Conservation (phyloP, 208 protist genomes). For the Crithidia mellificae region DNA sequence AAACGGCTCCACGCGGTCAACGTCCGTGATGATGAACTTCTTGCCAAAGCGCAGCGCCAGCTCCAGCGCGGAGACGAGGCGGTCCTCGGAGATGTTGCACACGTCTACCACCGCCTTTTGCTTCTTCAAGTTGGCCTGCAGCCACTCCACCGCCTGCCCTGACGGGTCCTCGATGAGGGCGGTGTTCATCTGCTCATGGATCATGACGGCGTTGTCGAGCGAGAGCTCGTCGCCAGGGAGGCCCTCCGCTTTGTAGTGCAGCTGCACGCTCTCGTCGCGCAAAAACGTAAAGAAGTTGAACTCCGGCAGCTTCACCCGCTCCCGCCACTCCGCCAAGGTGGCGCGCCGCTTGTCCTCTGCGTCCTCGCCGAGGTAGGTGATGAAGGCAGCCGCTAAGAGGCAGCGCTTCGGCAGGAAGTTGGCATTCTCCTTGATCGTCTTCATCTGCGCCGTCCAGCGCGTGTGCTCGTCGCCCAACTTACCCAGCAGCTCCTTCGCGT, state of each 20-base stretch:
- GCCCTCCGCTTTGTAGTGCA: conserved; percentile 96
- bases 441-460: conserved; percentile 93
- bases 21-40: conserved; percentile 96
- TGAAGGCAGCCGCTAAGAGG: conserved; percentile 90
- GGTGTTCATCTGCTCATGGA: conserved; percentile 88
- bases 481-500: conserved; percentile 92
- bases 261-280: conserved; percentile 93
- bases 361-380: conserved; percentile 93
- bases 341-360: conserved; percentile 84
- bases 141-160: conserved; percentile 91
- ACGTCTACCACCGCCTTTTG: conserved; percentile 81
- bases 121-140: conserved; percentile 87
- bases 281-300: conserved; percentile 95
- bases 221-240: conserved; percentile 96
- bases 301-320: conserved; percentile 68
- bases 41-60: conserved; percentile 98
- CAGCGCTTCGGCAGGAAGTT: conserved; percentile 81
- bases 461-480: conserved; percentile 95
- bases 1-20: conserved; percentile 96
- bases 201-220: conserved; percentile 97
- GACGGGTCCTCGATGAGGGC: conserved; percentile 97
- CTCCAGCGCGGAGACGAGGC: conserved; percentile 95
- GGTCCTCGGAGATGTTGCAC: conserved; percentile 90
- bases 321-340: conserved; percentile 83
- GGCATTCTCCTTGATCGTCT: conserved; percentile 68